These are phyloP conservation scores for Trapa incisa DNA, from an alignment of 345 rosid genomes.

Conservation along the genomic window DNA sequence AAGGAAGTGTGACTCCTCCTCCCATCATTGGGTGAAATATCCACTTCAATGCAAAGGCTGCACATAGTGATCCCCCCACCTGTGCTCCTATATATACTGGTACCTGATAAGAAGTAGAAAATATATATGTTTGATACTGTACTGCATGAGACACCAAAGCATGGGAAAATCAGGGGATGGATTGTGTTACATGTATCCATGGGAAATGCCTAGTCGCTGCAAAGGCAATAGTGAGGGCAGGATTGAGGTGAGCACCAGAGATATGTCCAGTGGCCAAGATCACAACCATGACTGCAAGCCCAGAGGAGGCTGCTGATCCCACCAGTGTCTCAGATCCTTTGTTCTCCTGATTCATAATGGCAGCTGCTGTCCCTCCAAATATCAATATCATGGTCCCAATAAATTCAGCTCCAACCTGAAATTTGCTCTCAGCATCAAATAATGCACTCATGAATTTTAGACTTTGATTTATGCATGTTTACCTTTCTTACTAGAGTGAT, in stretches of 20 bases:
- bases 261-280: conserved; percentile 75
- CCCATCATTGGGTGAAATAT: conserved; percentile 57
- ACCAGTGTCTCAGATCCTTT: conserved; percentile 60
- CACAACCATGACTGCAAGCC: conserved; percentile 71
- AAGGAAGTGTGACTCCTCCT: conserved; percentile 76
- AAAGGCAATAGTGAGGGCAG: conserved; percentile 58
- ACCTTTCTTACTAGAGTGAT: conserved; percentile 71
- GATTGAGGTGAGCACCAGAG: conserved; percentile 90
- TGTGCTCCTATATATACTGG: conserved; percentile 68
- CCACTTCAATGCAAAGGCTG: conserved; percentile 56
- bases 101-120: conserved; percentile 24
- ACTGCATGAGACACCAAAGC: too few relatives aligned
- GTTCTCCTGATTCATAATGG: conserved; percentile 78
- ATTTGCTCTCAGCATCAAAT: not conserved
- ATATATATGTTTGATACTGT: too few relatives aligned
- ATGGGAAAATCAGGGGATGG: too few relatives aligned
- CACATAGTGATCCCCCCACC: conserved; percentile 53
- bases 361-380: conserved; percentile 65
- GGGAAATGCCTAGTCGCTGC: conserved; percentile 75
- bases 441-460: not conserved
- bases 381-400: conserved; percentile 68
- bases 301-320: conserved; percentile 58
- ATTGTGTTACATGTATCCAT: conserved; percentile 45
- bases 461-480: not conserved
- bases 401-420: conserved; percentile 86